Conservation (phyloP, 805 yeast genomes). For the Cyberlindnera mycetangii region DNA sequence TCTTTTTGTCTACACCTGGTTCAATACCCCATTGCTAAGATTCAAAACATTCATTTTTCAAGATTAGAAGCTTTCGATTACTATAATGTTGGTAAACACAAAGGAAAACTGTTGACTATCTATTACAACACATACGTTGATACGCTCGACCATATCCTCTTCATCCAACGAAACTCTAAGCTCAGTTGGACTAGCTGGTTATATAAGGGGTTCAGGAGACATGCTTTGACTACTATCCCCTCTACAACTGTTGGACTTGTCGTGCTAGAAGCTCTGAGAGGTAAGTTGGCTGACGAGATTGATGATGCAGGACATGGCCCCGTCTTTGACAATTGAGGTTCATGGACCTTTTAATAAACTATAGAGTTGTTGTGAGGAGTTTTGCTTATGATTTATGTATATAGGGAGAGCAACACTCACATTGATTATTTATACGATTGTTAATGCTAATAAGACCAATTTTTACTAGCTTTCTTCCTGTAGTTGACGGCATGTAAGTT, state of each 20-base stretch:
- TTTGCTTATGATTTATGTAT: background rate
- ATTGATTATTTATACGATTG: background rate
- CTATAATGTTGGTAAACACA: slow-evolving; percentile 32
- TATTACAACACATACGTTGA: slow-evolving; percentile 77
- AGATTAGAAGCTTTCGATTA: slow-evolving; percentile 79
- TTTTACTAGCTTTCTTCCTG: too few relatives aligned
- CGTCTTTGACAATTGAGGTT: background rate
- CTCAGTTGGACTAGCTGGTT: slow-evolving; percentile 61
- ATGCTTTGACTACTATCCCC: slow-evolving; percentile 75
- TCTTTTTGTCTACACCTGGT: slow-evolving; percentile 72
- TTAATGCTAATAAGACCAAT: background rate
- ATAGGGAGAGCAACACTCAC: background rate
- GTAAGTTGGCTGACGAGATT: slow-evolving; percentile 28
- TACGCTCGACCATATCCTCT: slow-evolving; percentile 59
- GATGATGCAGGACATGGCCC: slow-evolving; percentile 6
- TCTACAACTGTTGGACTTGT: slow-evolving; percentile 85
- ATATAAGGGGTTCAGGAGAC: slow-evolving; percentile 74
- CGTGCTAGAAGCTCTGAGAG: slow-evolving; percentile 79
- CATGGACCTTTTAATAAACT: background rate
- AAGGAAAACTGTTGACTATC: slow-evolving; percentile 30
- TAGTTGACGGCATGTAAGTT: too few relatives aligned
- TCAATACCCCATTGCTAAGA: slow-evolving; percentile 77
- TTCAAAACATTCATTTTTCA: slow-evolving; percentile 77
- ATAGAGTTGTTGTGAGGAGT: background rate
- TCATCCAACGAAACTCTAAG: slow-evolving; percentile 52